Base-by-base conservation (phyloP, 129 eudicot genomes). In the Sambucus nigra region DNA sequence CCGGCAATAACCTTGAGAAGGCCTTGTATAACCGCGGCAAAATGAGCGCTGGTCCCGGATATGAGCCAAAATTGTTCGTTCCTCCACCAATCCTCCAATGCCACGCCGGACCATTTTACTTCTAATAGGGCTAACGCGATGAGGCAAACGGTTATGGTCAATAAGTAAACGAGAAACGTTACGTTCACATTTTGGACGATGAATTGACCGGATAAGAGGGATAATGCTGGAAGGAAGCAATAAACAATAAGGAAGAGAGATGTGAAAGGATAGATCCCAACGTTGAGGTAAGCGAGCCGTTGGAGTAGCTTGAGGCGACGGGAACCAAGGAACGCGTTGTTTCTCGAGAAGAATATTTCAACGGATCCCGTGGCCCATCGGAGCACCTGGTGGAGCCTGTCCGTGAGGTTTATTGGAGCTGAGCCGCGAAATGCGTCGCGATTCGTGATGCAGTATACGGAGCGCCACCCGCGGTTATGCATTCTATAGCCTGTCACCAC, bases 391-490 rank as follows among this genome's bases (percentile, higher is more conserved):
- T 79, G 86, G 17, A 79, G 86, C 25, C 86, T 38, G 17, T 79
- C 86, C 0, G 86, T 79, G 14, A 79, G 78, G 29, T 79, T 79
- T 25, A 79, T 79, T 2, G 86, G 86, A 28, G 86, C 86, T 8
- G 81, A 74, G 2, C 86, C 86, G 9, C 78, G 78, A 39, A 80
- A 80, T 8, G 87, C 79, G 24, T 80, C 87, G 0, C 79, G 73
- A 19, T 61, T 60, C 5, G 87, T 80, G 15, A 80, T 64, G 41
- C 87, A 80, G 53, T 80, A 80, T 12, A 80, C 73, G 0, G 87
- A 80, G 24, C 87, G 79, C 82, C 87, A 80, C 5, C 87, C 87
- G 5, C 82, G 76, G 38, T 80, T 80, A 64, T 80, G 87, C 87
- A 80, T 80, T 7, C 87, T 61, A 61, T 75, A 80, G 12, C 87